Percentiles rank a stretch among this genome's conserved stretches.
Evolutionary conservation across 352 stramenopile genomes (phyloP).

Genomic region (Globisporangium middletonii): DNA sequence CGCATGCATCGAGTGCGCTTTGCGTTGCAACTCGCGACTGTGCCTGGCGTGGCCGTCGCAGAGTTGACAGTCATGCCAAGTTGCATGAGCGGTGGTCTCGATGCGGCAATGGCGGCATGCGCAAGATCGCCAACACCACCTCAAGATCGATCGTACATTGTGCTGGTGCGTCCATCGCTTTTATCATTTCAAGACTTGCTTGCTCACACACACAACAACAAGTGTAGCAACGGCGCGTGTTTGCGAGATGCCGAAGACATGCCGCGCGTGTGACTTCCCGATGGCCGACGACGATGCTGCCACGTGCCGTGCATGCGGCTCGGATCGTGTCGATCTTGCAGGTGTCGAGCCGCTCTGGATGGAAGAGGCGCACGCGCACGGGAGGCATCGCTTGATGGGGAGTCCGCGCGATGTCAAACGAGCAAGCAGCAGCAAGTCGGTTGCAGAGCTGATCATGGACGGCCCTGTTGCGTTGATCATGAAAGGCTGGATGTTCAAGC

Average conservation of each 20-base stretch:
- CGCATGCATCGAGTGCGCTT: too few species aligned
- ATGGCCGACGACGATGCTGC: slow-evolving; percentile 51
- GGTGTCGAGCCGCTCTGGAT: slow-evolving; percentile 74
- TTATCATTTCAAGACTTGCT: too few species aligned
- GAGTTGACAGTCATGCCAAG: too few species aligned
- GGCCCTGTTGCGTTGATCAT: slow-evolving; percentile 82
- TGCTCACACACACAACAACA: too few species aligned
- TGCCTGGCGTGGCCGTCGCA: too few species aligned
- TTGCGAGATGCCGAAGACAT: slow-evolving; percentile 46
- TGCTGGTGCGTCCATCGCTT: too few species aligned
- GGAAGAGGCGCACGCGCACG: slow-evolving; percentile 45
- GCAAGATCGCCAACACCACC: too few species aligned
- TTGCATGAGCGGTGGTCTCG: too few species aligned
- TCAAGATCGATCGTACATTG: too few species aligned
- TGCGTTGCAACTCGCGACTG: too few species aligned
- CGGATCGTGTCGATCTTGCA: slow-evolving; percentile 60
- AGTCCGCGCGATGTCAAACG: slow-evolving; percentile 65
- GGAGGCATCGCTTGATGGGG: slow-evolving; percentile 24
- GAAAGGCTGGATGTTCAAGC: slow-evolving; percentile 85
- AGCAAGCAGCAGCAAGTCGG: slow-evolving; percentile 72
- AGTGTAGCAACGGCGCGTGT: too few species aligned
- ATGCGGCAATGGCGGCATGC: too few species aligned
- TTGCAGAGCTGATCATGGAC: slow-evolving; percentile 76
- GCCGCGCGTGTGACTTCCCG: slow-evolving; percentile 49
- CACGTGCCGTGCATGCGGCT: slow-evolving; percentile 53